phyloP scores from a whole-genome alignment of 2,329 filamentous ascomycete genomes.

The Coniella vitis region DNA sequence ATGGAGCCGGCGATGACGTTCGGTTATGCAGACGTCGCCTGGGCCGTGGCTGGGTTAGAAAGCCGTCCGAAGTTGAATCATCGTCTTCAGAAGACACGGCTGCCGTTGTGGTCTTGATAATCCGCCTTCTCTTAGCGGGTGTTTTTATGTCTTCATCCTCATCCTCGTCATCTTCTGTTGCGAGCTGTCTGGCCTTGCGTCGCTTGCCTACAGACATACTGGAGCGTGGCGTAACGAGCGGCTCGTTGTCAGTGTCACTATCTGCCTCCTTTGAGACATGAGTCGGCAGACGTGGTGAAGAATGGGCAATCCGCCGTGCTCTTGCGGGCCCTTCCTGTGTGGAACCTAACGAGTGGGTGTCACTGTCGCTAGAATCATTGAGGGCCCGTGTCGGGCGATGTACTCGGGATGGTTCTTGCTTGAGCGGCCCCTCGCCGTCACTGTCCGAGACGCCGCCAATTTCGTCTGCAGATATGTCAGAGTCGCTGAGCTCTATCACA shows the following conservation, averaged over 20 bases:
- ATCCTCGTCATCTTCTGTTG: constrained; percentile 8
- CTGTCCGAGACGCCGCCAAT: constrained; percentile 4
- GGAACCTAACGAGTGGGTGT: constrained; percentile 7
- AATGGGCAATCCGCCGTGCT: constrained; percentile 5
- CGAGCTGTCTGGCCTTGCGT: neutral
- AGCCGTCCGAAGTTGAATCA: neutral
- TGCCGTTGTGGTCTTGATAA: constrained; percentile 11
- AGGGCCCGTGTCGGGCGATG: neutral
- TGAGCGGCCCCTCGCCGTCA: constrained; percentile 11
- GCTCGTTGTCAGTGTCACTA: constrained; percentile 9
- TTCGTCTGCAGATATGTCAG: constrained; percentile 14
- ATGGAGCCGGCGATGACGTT: constrained; percentile 1
- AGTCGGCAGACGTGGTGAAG: constrained; percentile 13
- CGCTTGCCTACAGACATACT: constrained; percentile 3
- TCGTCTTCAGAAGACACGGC: neutral
- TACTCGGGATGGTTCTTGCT: constrained; percentile 5
- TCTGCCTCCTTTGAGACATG: constrained; percentile 10
- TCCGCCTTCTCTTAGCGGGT: constrained; percentile 25
- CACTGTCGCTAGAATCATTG: constrained; percentile 1
- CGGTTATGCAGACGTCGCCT: neutral
- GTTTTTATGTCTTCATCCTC: constrained; percentile 18
- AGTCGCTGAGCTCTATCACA: constrained; percentile 9
- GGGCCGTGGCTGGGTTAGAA: neutral
- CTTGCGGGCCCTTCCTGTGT: constrained; percentile 10
- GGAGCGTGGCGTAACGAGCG: constrained; percentile 11